These are phyloP conservation scores for Eucommia ulmoides DNA, from an alignment of 257 asterid genomes.

Conservation along the genomic window DNA sequence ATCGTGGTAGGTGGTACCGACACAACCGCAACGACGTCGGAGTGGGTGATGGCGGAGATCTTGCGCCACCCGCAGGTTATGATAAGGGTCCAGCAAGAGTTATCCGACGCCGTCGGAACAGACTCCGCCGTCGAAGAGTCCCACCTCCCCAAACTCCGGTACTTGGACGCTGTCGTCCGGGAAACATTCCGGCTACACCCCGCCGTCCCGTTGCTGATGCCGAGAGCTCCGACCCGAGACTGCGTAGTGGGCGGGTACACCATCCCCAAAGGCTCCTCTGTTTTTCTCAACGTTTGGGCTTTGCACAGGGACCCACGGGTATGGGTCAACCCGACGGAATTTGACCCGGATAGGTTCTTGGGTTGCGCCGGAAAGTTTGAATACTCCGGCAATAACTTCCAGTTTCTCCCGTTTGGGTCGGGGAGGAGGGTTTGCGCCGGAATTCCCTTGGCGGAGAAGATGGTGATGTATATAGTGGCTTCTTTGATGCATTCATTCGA, in stretches of 20 bases:
- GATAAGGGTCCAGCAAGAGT: slow-evolving; percentile 23
- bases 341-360: slow-evolving; percentile 34
- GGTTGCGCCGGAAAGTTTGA: slow-evolving; percentile 7
- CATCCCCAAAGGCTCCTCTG: slow-evolving; percentile 20
- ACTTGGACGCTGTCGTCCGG: slow-evolving; percentile 24
- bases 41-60: slow-evolving; percentile 28
- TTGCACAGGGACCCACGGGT: slow-evolving; percentile 23
- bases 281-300: slow-evolving; percentile 23
- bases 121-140: slow-evolving; percentile 26
- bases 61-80: slow-evolving; percentile 13
- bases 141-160: slow-evolving; percentile 21
- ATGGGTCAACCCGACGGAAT: slow-evolving; percentile 34
- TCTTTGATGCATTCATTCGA: slow-evolving; percentile 28
- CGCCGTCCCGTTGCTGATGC: slow-evolving; percentile 22
- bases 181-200: slow-evolving; percentile 33
- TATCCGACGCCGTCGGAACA: slow-evolving; percentile 19
- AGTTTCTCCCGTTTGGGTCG: slow-evolving; percentile 34
- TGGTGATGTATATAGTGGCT: slow-evolving; percentile 23
- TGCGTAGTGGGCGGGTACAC: slow-evolving; percentile 19
- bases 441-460: slow-evolving; percentile 24
- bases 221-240: slow-evolving; percentile 15
- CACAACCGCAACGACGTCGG: slow-evolving; percentile 19
- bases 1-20: slow-evolving; percentile 25
- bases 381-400: slow-evolving; percentile 20
- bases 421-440: slow-evolving; percentile 37